Conservation (phyloP, 75 land plant genomes). For the Sequoiadendron giganteum region DNA sequence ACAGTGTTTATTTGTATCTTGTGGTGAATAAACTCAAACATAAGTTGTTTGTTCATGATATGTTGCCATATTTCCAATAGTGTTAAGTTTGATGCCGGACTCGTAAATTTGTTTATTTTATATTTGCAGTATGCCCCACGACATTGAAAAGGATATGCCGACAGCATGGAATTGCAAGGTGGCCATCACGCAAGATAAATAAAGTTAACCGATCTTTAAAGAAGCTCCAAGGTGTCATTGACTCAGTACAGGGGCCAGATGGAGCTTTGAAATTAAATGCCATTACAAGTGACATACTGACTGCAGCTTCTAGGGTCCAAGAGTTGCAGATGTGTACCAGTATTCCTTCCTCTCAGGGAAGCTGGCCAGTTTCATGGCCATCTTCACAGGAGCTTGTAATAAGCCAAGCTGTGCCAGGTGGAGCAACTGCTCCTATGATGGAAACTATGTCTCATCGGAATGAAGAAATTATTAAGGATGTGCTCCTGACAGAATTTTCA, state of each 20-base stretch:
- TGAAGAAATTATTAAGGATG: constrained; percentile 4
- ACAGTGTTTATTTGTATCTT: not conserved
- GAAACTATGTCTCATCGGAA: not conserved
- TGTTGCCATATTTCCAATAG: not conserved
- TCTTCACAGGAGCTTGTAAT: constrained; percentile 3
- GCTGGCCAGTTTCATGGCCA: not conserved
- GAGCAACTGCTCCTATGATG: not conserved
- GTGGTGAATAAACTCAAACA: not conserved
- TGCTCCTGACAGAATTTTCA: not conserved
- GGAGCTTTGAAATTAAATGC: constrained; percentile 74
- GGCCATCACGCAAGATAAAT: constrained; percentile 97
- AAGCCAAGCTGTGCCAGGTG: not conserved
- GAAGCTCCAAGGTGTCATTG: constrained; percentile 71
- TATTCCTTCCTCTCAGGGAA: constrained; percentile 8
- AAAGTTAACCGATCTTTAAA: constrained; percentile 85
- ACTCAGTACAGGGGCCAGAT: constrained; percentile 76
- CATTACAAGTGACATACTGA: constrained; percentile 52
- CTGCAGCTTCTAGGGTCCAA: constrained; percentile 40
- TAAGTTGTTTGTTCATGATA: not conserved
- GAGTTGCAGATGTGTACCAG: constrained; percentile 13
- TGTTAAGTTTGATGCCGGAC: not conserved
- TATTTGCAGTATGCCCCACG: constrained; percentile 82
- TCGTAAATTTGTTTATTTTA: not conserved
- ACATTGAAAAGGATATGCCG: constrained; percentile 93
- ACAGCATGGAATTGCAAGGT: constrained; percentile 83